Percentiles rank a stretch among this genome's conserved stretches.
These are phyloP conservation scores for Podospora pseudoanserina DNA, from an alignment of 495 filamentous ascomycete species.

Conservation along the genomic window DNA sequence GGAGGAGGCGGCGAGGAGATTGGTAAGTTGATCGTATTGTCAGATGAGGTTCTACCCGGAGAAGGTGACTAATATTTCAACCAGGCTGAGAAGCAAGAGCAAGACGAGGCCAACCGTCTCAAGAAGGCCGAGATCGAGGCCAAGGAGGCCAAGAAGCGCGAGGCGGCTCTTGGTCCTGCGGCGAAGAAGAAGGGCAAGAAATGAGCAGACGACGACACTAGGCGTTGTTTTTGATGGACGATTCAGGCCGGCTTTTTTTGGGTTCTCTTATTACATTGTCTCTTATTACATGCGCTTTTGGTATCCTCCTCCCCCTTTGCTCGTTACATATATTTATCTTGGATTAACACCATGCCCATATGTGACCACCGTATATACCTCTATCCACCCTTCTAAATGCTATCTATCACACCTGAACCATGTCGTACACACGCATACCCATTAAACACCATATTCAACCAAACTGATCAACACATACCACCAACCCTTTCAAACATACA, in stretches of 20 bases:
- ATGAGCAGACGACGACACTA: constrained; percentile 20
- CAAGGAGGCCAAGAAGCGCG: constrained; percentile 65
- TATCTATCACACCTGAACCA: too few relatives aligned
- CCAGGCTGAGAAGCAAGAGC: constrained; percentile 70
- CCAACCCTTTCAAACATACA: neutral
- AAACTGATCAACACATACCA: neutral
- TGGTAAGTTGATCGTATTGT: constrained; percentile 35
- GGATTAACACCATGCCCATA: neutral
- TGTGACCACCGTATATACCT: neutral
- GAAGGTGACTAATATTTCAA: neutral
- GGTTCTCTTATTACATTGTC: constrained; percentile 10
- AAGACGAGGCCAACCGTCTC: constrained; percentile 55
- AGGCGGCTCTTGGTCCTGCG: constrained; percentile 39
- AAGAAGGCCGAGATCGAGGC: constrained; percentile 50
- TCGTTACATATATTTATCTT: neutral
- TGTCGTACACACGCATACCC: neutral
- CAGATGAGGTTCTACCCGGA: neutral
- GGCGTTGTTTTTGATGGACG: constrained; percentile 12
- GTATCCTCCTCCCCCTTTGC: neutral
- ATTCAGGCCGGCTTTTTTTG: neutral
- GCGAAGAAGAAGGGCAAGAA: constrained; percentile 37
- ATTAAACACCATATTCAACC: neutral
- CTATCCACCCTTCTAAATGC: too few relatives aligned
- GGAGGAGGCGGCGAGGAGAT: constrained; percentile 63
- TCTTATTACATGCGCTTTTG: constrained; percentile 4